These are phyloP conservation scores for Helotiales sp. DNA, from an alignment of 2,329 filamentous ascomycete species.

Conservation along the genomic window DNA sequence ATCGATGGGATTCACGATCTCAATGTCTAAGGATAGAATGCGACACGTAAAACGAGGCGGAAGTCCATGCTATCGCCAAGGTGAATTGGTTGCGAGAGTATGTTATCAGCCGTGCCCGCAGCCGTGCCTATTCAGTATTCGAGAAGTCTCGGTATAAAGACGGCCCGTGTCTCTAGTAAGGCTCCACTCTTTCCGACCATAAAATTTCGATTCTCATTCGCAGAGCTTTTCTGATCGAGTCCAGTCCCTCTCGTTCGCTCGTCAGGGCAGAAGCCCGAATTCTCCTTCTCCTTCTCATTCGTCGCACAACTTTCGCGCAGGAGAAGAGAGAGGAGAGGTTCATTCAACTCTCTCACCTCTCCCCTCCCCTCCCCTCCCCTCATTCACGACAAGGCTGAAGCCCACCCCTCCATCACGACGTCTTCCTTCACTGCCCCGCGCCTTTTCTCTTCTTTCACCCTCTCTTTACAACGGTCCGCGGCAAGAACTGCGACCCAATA, in stretches of 20 bases:
- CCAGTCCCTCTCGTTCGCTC: background rate
- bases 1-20: background rate
- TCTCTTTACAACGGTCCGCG: slow-evolving; percentile 55
- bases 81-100: background rate
- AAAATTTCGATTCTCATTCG: slow-evolving; percentile 3
- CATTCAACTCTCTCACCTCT: slow-evolving; percentile 3
- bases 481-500: slow-evolving; percentile 52
- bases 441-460: slow-evolving; percentile 55
- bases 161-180: background rate
- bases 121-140: background rate
- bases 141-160: background rate
- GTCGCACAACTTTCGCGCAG: slow-evolving; percentile 31
- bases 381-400: slow-evolving; percentile 37
- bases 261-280: slow-evolving; percentile 11
- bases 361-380: slow-evolving; percentile 16
- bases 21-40: background rate
- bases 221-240: slow-evolving; percentile 4
- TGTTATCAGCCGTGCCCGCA: background rate
- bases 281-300: slow-evolving; percentile 34
- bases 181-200: slow-evolving; percentile 1
- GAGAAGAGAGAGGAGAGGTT: slow-evolving; percentile 21
- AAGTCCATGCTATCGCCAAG: background rate
- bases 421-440: slow-evolving; percentile 43
- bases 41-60: background rate
- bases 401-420: slow-evolving; percentile 36